phyloP scores from a whole-genome alignment of 2,329 filamentous ascomycete genomes.

The Diaporthe vexans region DNA sequence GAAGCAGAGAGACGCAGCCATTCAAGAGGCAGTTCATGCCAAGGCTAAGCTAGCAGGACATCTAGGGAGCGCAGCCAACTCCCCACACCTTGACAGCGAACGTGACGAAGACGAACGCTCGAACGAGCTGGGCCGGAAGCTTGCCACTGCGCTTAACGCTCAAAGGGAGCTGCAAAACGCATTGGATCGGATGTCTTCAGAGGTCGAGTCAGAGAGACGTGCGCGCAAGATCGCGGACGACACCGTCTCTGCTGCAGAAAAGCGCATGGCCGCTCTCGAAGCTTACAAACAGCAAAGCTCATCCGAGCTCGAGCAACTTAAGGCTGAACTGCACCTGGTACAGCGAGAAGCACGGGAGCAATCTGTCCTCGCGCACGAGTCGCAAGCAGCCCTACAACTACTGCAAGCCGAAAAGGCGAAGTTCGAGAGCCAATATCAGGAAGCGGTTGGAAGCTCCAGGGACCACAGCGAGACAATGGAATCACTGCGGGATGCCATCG shows the following conservation, averaged over 20 bases:
- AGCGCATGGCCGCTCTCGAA: conserved; percentile 87
- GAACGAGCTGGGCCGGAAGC: conserved; percentile 82
- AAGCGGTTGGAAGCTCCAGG: conserved; percentile 75
- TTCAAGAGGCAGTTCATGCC: conserved; percentile 94
- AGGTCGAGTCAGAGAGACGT: conserved; percentile 85
- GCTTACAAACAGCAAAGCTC: conserved; percentile 85
- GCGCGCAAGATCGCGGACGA: conserved; percentile 90
- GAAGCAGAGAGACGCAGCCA: conserved; percentile 92
- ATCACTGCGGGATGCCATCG: conserved; percentile 82
- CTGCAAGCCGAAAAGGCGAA: conserved; percentile 91
- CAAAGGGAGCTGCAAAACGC: conserved; percentile 87
- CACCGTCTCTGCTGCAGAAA: conserved; percentile 84
- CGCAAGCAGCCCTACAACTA: conserved; percentile 79
- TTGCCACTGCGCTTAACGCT: conserved; percentile 83
- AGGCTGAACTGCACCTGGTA: conserved; percentile 85
- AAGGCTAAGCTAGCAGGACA: conserved; percentile 93
- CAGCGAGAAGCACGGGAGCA: conserved; percentile 87
- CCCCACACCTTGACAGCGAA: conserved; percentile 71
- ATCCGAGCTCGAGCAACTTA: conserved; percentile 86
- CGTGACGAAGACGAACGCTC: conserved; percentile 76
- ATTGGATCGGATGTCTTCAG: conserved; percentile 76
- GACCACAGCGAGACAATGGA: conserved; percentile 80
- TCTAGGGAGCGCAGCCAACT: conserved; percentile 72
- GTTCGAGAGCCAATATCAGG: conserved; percentile 76
- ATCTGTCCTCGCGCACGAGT: conserved; percentile 81